Evolutionary conservation across 495 filamentous ascomycete species (phyloP), one percentile per base, ranked within the genome.

Genomic region (Penicillium cinerascens): DNA sequence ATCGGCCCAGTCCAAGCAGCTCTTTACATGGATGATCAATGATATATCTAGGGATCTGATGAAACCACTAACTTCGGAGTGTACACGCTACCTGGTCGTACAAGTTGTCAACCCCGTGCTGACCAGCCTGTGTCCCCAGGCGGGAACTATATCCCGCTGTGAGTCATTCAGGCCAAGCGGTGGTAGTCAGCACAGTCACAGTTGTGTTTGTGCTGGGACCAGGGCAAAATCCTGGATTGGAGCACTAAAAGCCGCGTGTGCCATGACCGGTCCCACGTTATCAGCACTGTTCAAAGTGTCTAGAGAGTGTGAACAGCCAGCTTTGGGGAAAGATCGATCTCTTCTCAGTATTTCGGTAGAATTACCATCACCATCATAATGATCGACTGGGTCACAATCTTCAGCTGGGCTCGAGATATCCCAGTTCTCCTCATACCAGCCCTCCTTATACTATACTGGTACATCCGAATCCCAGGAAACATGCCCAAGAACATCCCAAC

Each of bases 401-500:
- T 55, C 23, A 52, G 6, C 22, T 48, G 50, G 42, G 23, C 41
- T 17, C 46, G 42, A 8, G n/a, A 47, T 7, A 26, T 22, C 13
- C 20, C 54, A 2, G 7, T 29, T 22, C 6, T 65, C 33, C 44
- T 60, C 20, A 5, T 53, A 47, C 40, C 51, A 17, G 25, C 40
- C 3, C 1, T 56, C 9, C 20, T 56, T 15, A 16, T 65, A 17
- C 40, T 65, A 45, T 56, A 55, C 37, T 65, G 60, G 56, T 67
- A 63, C 29, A 56, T 65, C 16, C 56, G 55, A 2, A 29, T 63
- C 17, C 62, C 64, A 26, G n/a, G 42, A 15, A 51, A 50, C n/a
- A 43, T 66, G 51, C 61, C 66, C 10, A 47, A 47, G n/a, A 63
- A 58, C 39, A 64, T 70, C 29, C 67, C 67, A 20, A 61, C 27